These are phyloP conservation scores for Gentiana dahurica DNA, from an alignment of 257 asterid genomes.

Conservation along the genomic window DNA sequence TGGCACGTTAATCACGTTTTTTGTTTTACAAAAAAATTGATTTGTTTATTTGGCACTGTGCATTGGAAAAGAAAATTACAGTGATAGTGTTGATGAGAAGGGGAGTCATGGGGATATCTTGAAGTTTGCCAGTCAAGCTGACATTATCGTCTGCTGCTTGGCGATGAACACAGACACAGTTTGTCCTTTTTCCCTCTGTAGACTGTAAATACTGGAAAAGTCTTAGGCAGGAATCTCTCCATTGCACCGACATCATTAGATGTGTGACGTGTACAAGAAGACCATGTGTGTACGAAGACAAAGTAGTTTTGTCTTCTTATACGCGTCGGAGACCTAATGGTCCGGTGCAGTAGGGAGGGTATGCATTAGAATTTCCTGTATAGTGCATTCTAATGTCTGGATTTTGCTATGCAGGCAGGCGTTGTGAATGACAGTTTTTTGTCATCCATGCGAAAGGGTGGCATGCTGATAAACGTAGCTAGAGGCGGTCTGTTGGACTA, in stretches of 20 bases:
- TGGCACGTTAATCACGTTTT: background rate
- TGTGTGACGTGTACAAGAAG: too few relatives aligned
- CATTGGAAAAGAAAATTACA: constrained; percentile 18
- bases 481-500: constrained; percentile 91
- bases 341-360: too few relatives aligned
- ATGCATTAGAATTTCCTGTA: background rate
- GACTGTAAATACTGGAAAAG: too few relatives aligned
- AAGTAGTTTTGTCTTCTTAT: too few relatives aligned
- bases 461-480: constrained; percentile 60
- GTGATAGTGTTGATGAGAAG: constrained; percentile 68
- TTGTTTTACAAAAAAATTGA: background rate
- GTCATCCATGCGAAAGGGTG: constrained; percentile 93
- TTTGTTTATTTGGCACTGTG: constrained; percentile 11
- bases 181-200: constrained; percentile 5
- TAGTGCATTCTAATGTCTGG: background rate
- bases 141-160: constrained; percentile 85
- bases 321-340: too few relatives aligned
- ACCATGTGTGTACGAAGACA: too few relatives aligned
- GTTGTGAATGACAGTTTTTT: constrained; percentile 53
- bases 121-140: constrained; percentile 66
- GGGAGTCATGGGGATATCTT: constrained; percentile 65
- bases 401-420: constrained; percentile 53
- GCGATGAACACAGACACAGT: constrained; percentile 73
- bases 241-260: too few relatives aligned
- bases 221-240: too few relatives aligned